A percentile compares a stretch with the other conserved stretches of the same genome.
These are phyloP conservation scores for Ceratocystis cacaofunesta DNA, from an alignment of 2,329 filamentous ascomycete species.

Conservation along the genomic window DNA sequence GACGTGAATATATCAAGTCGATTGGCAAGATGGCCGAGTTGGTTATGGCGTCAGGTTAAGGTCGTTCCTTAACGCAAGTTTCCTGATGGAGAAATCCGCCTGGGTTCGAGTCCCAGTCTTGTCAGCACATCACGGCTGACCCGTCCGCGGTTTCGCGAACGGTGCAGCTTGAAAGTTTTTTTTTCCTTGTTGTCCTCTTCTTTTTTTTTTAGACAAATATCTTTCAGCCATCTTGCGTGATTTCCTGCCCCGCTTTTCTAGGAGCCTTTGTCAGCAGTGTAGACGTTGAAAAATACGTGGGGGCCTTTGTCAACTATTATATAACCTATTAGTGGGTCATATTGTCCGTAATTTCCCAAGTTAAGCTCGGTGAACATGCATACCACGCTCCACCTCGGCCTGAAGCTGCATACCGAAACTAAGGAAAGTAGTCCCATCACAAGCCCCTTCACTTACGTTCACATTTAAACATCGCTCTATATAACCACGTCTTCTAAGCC, in stretches of 20 bases:
- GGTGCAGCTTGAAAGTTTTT: background rate
- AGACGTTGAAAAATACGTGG: too few species aligned
- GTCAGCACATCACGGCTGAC: slow-evolving; percentile 1
- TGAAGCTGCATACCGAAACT: background rate
- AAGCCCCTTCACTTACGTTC: background rate
- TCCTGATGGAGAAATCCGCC: slow-evolving; percentile 17
- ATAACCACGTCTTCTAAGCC: background rate
- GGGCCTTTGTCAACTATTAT: background rate
- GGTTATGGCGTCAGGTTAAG: slow-evolving; percentile 27
- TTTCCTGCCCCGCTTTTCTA: background rate
- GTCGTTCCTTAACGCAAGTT: slow-evolving; percentile 21
- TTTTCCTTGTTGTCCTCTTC: background rate
- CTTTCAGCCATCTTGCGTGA: background rate
- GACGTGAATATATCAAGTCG: too few species aligned
- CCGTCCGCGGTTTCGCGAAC: background rate
- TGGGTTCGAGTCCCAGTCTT: slow-evolving; percentile 17
- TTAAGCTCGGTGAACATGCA: background rate
- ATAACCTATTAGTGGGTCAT: background rate
- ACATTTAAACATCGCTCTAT: background rate
- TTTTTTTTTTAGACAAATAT: background rate
- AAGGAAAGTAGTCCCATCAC: background rate
- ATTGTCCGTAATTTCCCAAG: background rate
- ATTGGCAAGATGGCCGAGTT: slow-evolving; percentile 25
- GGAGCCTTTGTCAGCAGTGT: background rate
- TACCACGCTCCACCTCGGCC: background rate